Evolutionary conservation across 495 filamentous ascomycete genomes (phyloP).

Genomic region (Tuber borchii): DNA sequence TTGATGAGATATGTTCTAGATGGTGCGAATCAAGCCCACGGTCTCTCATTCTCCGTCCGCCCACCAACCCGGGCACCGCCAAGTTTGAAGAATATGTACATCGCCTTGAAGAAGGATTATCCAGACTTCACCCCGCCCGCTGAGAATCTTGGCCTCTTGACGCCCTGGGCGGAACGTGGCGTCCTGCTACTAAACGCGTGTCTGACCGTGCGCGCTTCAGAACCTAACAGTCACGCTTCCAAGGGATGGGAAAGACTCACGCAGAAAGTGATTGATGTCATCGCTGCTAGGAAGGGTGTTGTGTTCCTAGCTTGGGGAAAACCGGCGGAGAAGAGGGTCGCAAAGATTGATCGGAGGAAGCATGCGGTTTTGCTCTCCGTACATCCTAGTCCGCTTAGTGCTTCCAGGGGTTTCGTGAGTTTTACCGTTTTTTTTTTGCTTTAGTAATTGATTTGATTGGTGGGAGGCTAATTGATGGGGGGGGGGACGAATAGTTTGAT

Average conservation of each 20-base stretch:
- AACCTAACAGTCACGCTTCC: slow-evolving; percentile 72
- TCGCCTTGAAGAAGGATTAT: slow-evolving; percentile 75
- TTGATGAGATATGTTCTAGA: slow-evolving; percentile 44
- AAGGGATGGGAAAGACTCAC: slow-evolving; percentile 91
- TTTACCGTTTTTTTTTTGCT: background rate
- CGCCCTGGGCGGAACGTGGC: slow-evolving; percentile 85
- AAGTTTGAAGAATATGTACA: slow-evolving; percentile 88
- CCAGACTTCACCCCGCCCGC: slow-evolving; percentile 68
- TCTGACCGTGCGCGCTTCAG: slow-evolving; percentile 80
- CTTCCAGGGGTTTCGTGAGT: slow-evolving; percentile 63
- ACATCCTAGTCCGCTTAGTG: slow-evolving; percentile 87
- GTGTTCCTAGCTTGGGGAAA: slow-evolving; percentile 93
- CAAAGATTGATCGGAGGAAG: slow-evolving; percentile 59
- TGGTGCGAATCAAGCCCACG: slow-evolving; percentile 90
- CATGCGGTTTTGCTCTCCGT: slow-evolving; percentile 77
- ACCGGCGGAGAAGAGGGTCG: slow-evolving; percentile 67
- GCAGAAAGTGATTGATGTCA: slow-evolving; percentile 78
- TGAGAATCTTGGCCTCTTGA: slow-evolving; percentile 70
- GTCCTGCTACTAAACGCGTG: slow-evolving; percentile 90
- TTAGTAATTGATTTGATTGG: background rate
- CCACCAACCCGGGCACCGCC: slow-evolving; percentile 82
- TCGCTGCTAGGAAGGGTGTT: slow-evolving; percentile 73
- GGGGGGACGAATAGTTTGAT: slow-evolving; percentile 55
- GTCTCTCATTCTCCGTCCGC: slow-evolving; percentile 87
- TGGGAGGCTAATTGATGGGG: background rate